Conservation (phyloP, 129 eudicot genomes). For the Erigeron canadensis region DNA sequence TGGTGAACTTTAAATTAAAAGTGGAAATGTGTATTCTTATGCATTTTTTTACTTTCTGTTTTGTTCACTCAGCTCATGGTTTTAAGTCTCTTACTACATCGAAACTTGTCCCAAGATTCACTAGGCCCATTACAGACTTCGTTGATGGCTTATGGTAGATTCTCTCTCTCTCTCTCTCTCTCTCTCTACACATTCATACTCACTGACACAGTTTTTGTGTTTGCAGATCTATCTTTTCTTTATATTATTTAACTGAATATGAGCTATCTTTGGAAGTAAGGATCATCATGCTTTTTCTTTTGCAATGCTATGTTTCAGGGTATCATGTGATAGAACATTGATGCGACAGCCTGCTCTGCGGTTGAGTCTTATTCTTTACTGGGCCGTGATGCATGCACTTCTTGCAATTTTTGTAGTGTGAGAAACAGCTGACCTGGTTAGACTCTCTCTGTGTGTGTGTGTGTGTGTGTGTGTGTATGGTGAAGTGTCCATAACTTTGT, state of each 20-base stretch:
- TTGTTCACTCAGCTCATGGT: constrained; percentile 76
- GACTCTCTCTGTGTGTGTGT: constrained; percentile 12
- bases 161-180: constrained; percentile 12
- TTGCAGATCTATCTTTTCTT: not conserved
- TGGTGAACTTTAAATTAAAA: constrained; percentile 9
- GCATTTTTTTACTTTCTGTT: constrained; percentile 10
- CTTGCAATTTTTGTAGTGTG: constrained; percentile 79
- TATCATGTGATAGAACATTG: constrained; percentile 89
- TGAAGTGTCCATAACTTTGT: constrained; percentile 9
- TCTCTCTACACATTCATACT: not conserved
- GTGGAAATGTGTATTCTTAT: not conserved
- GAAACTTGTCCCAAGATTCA: constrained; percentile 80
- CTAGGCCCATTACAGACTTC: constrained; percentile 83
- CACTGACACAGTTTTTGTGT: not conserved
- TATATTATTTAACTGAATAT: constrained; percentile 3
- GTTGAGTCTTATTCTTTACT: constrained; percentile 80
- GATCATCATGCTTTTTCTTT: not conserved
- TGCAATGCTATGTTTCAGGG: constrained; percentile 46
- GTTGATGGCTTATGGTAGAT: constrained; percentile 92
- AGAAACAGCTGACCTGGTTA: constrained; percentile 43
- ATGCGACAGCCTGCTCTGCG: constrained; percentile 95
- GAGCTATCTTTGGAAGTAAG: not conserved
- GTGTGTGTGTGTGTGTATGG: constrained; percentile 1
- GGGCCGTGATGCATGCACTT: constrained; percentile 89
- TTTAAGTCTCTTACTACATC: constrained; percentile 97